Base-by-base conservation (phyloP, 2,329 filamentous ascomycete genomes). In the Penicillium sp. region DNA sequence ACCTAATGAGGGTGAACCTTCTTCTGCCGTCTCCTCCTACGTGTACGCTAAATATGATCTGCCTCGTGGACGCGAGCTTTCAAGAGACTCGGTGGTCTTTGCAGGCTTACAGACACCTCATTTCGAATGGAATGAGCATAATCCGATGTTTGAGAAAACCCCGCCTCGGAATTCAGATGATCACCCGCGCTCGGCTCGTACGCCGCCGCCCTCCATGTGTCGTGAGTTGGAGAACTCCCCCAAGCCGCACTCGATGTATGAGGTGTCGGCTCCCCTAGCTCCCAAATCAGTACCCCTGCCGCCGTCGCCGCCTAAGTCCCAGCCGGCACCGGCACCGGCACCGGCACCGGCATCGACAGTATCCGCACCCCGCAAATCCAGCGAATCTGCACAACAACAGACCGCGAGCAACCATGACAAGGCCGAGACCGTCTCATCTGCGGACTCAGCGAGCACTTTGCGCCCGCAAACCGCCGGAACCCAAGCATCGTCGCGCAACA, bases 11-110 rank as follows among this genome's bases (percentile, higher is more conserved):
- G 56, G 57, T 13, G 65, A 70, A 1, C 70, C 68, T 4, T 66
- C 65, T 1, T 71, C 76, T 7, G 79, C 79, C 1, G 82, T 85
- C 2, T 81, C 87, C 0, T 90, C 91, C 0, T 95, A 95, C 68
- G 88, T 89, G 15, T 94, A 96, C 69, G 87, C 90, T 7, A 95
- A 89, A 54, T 96, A 91, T 66, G 78, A 83, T 1, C 78, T 97
- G 28, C 93, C 94, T 1, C 84, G 93, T 56, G 93, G 93, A 13
- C 89, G 94, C 68, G 81, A 82, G 31, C 73, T 95, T 6, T 86
- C 95, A 56, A 81, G 90, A 53, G 80, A 84, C 36, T 86, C 86
- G 1, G 70, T 80, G 12, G 76, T 85, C 12, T 81, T 85, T 52
- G 75, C 79, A 10, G 84, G 86, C 53, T 73, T 74, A 15, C 75